Evolutionary conservation across 2,329 filamentous ascomycete genomes (phyloP), one percentile per base, ranked within the genome.

Genomic region (Colletotrichum scovillei): DNA sequence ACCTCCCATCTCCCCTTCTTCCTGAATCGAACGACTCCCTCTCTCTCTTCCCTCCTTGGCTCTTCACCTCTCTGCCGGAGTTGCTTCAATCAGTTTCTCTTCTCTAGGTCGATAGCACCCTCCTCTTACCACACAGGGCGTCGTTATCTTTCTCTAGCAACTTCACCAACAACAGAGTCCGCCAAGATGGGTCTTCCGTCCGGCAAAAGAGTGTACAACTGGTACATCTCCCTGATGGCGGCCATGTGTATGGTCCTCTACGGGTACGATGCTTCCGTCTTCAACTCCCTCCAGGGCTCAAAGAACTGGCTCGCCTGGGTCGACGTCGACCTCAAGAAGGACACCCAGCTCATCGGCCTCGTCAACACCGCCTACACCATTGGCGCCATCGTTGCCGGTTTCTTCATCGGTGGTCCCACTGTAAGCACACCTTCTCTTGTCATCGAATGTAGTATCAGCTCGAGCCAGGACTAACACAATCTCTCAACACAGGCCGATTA

Each of bases 201-300:
- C 56, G 35, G 71, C n/a, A 74, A 74, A 57, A 62, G 71, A 30
- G 56, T 72, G 67, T 74, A 74, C 62, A 74, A 74, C 58, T 74
- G 71, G 71, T 74, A 74, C 84, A 90, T 92, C 76, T 92, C 91
- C 73, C 85, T 93, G 63, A 90, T 93, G 76, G 92, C 92, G 69
- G 92, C 92, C 78, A 90, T 91, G 80, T 93, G 91, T 81, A 94
- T 94, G 92, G 91, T 93, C 26, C 86, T 94, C 57, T 94, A 93
- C 79, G 92, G 92, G 70, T 94, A 94, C 79, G 92, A 94, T 86
- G 91, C 92, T 1, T 92, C 91, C 49, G 92, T 93, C 59, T 94
- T 91, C 86, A 94, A 94, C 80, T 91, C 92, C 5, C 88, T 93
- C 6, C 92, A 93, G 81, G 90, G 89, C 38, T 93, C 91, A 1